Percentiles rank a stretch among this genome's conserved stretches.
Conservation (phyloP, 352 stramenopile genomes). For the Pseudoperonospora humuli region DNA sequence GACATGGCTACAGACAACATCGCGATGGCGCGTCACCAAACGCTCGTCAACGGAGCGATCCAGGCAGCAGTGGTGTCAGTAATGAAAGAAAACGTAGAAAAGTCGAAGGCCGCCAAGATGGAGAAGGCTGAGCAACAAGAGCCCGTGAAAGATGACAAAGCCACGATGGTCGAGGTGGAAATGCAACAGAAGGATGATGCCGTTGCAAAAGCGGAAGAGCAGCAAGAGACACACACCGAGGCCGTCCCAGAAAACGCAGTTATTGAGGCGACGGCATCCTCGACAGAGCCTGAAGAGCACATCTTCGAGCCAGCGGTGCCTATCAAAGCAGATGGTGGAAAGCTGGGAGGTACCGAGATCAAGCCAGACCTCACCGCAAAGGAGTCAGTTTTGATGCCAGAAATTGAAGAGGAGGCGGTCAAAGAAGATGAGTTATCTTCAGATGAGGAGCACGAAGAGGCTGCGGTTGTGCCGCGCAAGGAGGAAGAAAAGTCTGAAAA, state of each 20-base stretch:
- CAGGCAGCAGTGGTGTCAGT: slow-evolving; percentile 26
- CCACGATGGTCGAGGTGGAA: no score
- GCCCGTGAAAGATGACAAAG: slow-evolving; percentile 1
- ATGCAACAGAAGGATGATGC: no score
- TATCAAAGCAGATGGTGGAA: background rate
- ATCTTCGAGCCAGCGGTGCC: slow-evolving; percentile 1
- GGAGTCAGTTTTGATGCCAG: background rate
- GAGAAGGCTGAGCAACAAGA: slow-evolving; percentile 2
- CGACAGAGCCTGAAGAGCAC: background rate
- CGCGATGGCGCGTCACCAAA: slow-evolving; percentile 10
- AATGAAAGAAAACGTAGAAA: slow-evolving; percentile 24
- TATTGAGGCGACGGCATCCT: background rate
- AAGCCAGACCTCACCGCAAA: background rate
- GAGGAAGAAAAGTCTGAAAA: slow-evolving; percentile 21
- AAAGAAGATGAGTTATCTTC: slow-evolving; percentile 4
- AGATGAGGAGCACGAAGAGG: slow-evolving; percentile 5
- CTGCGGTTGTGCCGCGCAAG: background rate
- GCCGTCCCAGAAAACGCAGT: background rate
- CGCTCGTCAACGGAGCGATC: slow-evolving; percentile 22
- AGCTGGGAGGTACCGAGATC: background rate
- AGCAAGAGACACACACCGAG: background rate
- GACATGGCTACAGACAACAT: slow-evolving; percentile 16
- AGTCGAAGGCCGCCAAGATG: slow-evolving; percentile 5
- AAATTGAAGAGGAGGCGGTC: slow-evolving; percentile 1
- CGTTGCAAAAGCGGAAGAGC: no score